Base-by-base conservation (phyloP, 257 asterid species). In the Galeopsis tetrahit region DNA sequence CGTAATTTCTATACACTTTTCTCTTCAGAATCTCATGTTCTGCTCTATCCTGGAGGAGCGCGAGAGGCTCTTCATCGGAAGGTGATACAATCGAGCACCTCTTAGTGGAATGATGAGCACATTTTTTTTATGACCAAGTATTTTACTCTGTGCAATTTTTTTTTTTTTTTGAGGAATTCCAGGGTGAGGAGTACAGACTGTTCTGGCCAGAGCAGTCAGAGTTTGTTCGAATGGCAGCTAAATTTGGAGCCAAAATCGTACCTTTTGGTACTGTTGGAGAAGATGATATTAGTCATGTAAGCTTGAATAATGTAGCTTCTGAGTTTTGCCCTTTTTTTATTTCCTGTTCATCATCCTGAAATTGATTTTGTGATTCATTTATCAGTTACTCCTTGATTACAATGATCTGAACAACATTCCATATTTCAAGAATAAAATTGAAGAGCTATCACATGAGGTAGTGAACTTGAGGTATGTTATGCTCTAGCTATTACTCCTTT, bases 151-250 rank as follows among this genome's bases (percentile, higher is more conserved):
- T 35, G 28, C 15, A 11, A 11, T 32, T 69, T 48, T 2, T 14
- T 11, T 14, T 66, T 66, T 65, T 35, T 66, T 43, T 33, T 13
- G 4, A 2, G 42, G 17, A 32, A 43, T 10, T 71, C 64, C 78
- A 93, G 98, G 97, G 98, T 6, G 98, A 93, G 83, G 96, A 90
- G 69, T 84, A 90, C 86, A 91, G 83, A 74, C 53, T 93, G 36
- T 83, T 90, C 77, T 93, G 98, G 98, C 98, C 98, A 5, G 96
- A 89, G 42, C 89, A 85, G 56, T 79, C 97, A 0, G 98, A 93
- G 82, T 93, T 93, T 81, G 95, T 93, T 28, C 85, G 96, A 73
- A 87, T 93, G 96, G 97, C 97, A 4, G 93, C 92, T 3, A 85
- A 82, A 74, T 90, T 93, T 80, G 98, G 97, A 71, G 96, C 98